Percentiles rank a stretch among this genome's conserved stretches.
Evolutionary conservation across 306 rosid genomes (phyloP).

Genomic region (Glycine soja): DNA sequence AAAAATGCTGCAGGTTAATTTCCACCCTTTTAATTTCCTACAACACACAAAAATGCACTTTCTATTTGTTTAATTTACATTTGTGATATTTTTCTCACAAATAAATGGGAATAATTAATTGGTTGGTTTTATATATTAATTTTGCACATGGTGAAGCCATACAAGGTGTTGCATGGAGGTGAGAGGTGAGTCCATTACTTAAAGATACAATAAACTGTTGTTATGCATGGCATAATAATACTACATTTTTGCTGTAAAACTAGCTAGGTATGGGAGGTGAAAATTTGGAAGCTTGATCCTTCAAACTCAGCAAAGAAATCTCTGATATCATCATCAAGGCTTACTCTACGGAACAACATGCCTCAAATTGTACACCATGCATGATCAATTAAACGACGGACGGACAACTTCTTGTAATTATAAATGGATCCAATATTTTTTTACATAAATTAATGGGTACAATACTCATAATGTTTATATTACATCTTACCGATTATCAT

Average conservation of each 20-base stretch:
- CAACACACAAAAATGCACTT: no score
- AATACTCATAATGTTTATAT: no score
- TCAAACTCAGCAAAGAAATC: constrained; percentile 50
- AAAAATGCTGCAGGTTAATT: constrained; percentile 78
- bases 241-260: neutral
- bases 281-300: constrained; percentile 60
- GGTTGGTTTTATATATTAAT: neutral
- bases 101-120: neutral
- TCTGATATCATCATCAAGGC: constrained; percentile 61
- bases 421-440: no score
- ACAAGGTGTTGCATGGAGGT: constrained; percentile 87
- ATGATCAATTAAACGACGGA: no score
- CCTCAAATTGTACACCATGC: no score
- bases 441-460: no score
- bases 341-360: constrained; percentile 66
- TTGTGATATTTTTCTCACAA: no score
- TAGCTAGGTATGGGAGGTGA: constrained; percentile 72
- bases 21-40: neutral
- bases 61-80: no score
- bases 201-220: neutral
- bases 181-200: neutral
- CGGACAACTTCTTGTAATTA: no score
- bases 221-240: no score
- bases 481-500: no score
- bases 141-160: constrained; percentile 58